A percentile compares a stretch with the other conserved stretches of the same genome.
Evolutionary conservation across 805 yeast genomes (phyloP).

Genomic region (Kodamaea lidongshanica): DNA sequence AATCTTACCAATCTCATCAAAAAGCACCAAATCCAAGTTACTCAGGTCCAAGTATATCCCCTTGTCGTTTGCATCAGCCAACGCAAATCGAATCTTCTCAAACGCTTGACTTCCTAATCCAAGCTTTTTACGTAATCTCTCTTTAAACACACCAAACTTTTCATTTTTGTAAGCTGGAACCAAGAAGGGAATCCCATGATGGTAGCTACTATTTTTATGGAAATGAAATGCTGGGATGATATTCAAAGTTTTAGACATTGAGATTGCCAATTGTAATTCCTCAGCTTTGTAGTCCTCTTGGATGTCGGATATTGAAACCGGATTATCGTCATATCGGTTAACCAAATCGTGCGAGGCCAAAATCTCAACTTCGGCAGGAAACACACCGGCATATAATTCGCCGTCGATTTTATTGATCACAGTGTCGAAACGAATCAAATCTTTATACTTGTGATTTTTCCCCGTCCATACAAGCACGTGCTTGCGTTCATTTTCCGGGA

Average conservation of each 20-base stretch:
- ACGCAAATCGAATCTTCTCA: conserved; percentile 63
- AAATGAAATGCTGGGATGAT: conserved; percentile 71
- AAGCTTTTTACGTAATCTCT: conserved; percentile 59
- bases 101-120: conserved; percentile 80
- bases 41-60: conserved; percentile 41
- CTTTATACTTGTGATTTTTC: conserved; percentile 32
- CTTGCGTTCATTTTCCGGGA: conserved; percentile 42
- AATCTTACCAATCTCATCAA: conserved; percentile 40
- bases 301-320: conserved; percentile 18
- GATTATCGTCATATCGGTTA: conserved; percentile 17
- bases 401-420: conserved; percentile 30
- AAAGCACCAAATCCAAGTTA: conserved; percentile 51
- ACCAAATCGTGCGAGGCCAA: conserved; percentile 32
- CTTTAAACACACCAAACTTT: conserved; percentile 51
- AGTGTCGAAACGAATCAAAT: conserved; percentile 31
- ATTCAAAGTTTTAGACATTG: conserved; percentile 26
- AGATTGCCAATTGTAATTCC: conserved; percentile 19
- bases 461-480: conserved; percentile 56
- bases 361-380: conserved; percentile 38
- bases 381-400: conserved; percentile 37
- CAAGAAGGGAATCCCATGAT: conserved; percentile 83
- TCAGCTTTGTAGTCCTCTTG: conserved; percentile 19
- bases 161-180: conserved; percentile 71
- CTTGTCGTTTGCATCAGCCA: conserved; percentile 39
- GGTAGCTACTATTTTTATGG: conserved; percentile 55